Evolutionary conservation across 495 filamentous ascomycete species (phyloP).

Genomic region (Neurospora sp.): DNA sequence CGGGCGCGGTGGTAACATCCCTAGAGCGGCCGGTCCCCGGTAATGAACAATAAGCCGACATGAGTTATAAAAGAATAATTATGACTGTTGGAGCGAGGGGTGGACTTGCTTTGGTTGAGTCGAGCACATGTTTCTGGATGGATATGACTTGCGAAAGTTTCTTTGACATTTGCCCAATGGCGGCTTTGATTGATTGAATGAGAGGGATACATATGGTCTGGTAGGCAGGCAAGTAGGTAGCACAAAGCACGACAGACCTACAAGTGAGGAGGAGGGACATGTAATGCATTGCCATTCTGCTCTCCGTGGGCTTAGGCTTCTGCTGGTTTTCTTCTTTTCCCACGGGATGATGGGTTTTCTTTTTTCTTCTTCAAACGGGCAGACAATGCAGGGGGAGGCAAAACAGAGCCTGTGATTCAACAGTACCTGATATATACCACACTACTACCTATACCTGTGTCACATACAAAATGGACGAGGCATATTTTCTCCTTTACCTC

Average conservation of each 20-base stretch:
- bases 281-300: not conserved
- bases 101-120: not conserved
- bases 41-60: not conserved
- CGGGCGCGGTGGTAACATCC: constrained; percentile 11
- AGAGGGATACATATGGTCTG: not conserved
- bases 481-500: not conserved
- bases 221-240: not conserved
- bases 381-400: not conserved
- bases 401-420: not conserved
- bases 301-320: not conserved
- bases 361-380: not conserved
- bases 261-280: not conserved
- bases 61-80: not conserved
- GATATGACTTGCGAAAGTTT: not conserved
- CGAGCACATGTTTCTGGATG: not conserved
- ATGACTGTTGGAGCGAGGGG: not conserved
- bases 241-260: not conserved
- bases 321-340: not conserved
- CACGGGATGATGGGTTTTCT: not conserved
- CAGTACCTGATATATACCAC: not conserved
- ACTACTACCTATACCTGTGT: not conserved
- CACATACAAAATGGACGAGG: not conserved
- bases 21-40: constrained; percentile 9
- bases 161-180: not conserved
- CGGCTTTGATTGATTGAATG: not conserved